phyloP scores from a whole-genome alignment of 208 protist species.

The Trypanosoma rangeli region DNA sequence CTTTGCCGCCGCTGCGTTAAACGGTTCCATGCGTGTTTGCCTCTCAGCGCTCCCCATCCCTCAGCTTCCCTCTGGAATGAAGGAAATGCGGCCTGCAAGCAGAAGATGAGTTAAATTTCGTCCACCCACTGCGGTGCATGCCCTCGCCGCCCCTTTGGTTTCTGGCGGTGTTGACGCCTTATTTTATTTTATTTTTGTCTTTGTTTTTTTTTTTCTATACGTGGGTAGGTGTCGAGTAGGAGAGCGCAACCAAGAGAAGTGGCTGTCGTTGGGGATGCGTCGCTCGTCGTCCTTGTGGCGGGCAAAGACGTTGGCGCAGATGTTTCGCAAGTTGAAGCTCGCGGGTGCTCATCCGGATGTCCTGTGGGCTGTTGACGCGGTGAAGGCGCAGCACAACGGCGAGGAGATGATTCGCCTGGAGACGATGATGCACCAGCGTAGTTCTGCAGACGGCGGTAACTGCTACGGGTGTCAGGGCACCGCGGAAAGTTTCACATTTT shows the following conservation, averaged over 20 bases:
- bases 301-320: constrained; percentile 64
- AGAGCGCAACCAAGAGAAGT: not conserved
- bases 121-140: no score
- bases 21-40: no score
- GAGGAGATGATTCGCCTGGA: constrained; percentile 86
- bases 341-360: constrained; percentile 84
- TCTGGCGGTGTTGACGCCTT: constrained; percentile 4
- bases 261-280: constrained; percentile 22
- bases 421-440: constrained; percentile 68
- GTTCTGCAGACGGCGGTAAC: constrained; percentile 3
- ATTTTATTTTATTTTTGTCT: constrained; percentile 19
- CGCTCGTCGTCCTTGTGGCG: constrained; percentile 16
- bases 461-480: not conserved
- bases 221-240: not conserved
- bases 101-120: no score
- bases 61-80: no score
- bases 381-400: constrained; percentile 87
- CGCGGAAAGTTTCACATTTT: constrained; percentile 69
- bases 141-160: constrained; percentile 5
- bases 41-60: no score
- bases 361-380: constrained; percentile 77
- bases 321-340: constrained; percentile 87
- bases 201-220: not conserved
- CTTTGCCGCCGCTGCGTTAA: no score
- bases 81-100: no score